Evolutionary conservation across 140 eudicot species (phyloP), one percentile per base, ranked within the genome.

Genomic region (Stevia rebaudiana): DNA sequence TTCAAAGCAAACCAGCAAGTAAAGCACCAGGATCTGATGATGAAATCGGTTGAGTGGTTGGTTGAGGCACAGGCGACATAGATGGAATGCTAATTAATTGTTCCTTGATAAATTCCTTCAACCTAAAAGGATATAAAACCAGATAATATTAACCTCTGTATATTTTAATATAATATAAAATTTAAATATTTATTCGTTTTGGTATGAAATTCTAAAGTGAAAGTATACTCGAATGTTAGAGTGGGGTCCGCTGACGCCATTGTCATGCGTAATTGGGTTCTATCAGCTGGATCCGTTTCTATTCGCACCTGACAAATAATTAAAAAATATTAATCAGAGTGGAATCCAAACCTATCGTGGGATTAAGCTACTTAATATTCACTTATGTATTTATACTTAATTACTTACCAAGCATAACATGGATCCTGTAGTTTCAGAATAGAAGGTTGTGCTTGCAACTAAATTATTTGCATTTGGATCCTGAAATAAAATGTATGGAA

Each of bases 271-370:
- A 94, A 77, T 73, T 94, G 99, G 55, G 95, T 94, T 83, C 94
- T 85, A 68, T 94, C 99, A 36, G 97, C 99, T 21, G 99, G 99
- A 78, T 94, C 99, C 9, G 99, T 94, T 78, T 94, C 97, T 19
- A 86, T 82, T 71, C 97, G 80, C 67, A 82, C 74, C 96, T 88
- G 78, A 44, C 36, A 28, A 11, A 33, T 39, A 11, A 52, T 60
- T 8, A 47, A 51, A 48, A 49, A n/a, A 21, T 9, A 56, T 31
- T 15, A 8, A 56, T 3, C 24, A 31, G 16, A 51, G 25, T 56
- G 24, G 24, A 56, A 31, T 56, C 8, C 21, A 56, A 33, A 33
- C 1, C 42, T n/a, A 30, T 30, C 15, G 43, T 3, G n/a, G n/a
- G n/a, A 3, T 31, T 16, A n/a, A n/a, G 12, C 15, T 11, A 8